Evolutionary conservation across 345 rosid species (phyloP), one percentile per base, ranked within the genome.

Genomic region (Laguncularia racemosa): DNA sequence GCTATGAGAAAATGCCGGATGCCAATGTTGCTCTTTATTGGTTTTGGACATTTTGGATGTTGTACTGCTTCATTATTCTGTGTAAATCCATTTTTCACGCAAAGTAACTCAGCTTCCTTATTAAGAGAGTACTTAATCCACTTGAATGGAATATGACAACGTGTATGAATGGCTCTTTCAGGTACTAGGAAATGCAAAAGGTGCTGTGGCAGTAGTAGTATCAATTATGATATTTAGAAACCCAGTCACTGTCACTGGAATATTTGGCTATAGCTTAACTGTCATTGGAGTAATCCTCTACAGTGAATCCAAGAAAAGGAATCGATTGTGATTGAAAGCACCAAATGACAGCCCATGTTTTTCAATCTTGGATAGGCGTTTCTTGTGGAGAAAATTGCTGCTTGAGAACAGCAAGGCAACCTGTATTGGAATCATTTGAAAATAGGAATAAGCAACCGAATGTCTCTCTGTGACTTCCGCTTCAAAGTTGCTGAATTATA

Each of bases 181-280:
- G 96, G 97, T 95, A 55, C 83, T 95, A 55, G 99, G 99, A 58
- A 95, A 95, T 64, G 99, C 99, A 14, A 95, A 95, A 74, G 99
- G 99, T 28, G 97, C 99, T 4, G 96, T 90, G 57, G 99, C 97
- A 6, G 97, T 95, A 69, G 99, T 95, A 67, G 82, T 95, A 12
- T 95, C 99, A 0, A 90, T 95, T 71, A 73, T 95, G 58, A 90
- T 95, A 45, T 95, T 95, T 77, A 95, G 78, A 65, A 95, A 95
- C 71, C 99, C 97, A 0, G 96, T 95, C 11, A 85, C 97, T 2
- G 89, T 88, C n/a, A 90, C 97, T 1, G 99, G 99, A 59, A 95
- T 95, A 97, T 81, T 95, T 15, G 99, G 97, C 65, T 95, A 95
- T 66, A 20, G 84, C 0, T 85, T 95, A n/a, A 95, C 99, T 1